Conservation (phyloP, 2,329 filamentous ascomycete species). For the Helminthosporium solani region DNA sequence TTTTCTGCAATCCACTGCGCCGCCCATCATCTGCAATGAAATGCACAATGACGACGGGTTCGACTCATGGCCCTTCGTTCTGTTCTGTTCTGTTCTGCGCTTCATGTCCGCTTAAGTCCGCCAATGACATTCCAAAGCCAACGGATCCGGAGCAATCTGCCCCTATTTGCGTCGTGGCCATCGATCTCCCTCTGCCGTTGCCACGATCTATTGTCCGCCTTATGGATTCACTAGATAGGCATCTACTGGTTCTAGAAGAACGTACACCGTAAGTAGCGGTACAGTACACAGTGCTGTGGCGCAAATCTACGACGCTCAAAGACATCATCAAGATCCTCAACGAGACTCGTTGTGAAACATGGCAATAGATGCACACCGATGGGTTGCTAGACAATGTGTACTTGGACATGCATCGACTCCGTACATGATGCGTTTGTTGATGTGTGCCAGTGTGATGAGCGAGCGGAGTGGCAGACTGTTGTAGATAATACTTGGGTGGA, state of each 20-base stretch:
- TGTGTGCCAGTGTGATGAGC: too few species aligned
- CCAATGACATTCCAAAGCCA: slow-evolving; percentile 13
- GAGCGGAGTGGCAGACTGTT: too few species aligned
- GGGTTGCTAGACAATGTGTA: too few species aligned
- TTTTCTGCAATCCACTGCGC: background rate
- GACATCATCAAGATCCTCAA: background rate
- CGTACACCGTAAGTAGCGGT: too few species aligned
- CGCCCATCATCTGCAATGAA: slow-evolving; percentile 12
- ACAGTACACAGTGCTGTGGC: slow-evolving; percentile 8
- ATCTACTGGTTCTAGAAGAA: slow-evolving; percentile 25
- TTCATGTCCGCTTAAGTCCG: slow-evolving; percentile 32
- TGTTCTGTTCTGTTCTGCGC: too few species aligned
- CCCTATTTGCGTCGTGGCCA: slow-evolving; percentile 18
- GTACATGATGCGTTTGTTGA: too few species aligned
- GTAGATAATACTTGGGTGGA: too few species aligned
- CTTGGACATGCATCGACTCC: too few species aligned
- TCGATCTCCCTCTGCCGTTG: slow-evolving; percentile 19
- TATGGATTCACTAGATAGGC: slow-evolving; percentile 12
- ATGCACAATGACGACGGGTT: slow-evolving; percentile 34
- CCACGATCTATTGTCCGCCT: slow-evolving; percentile 12
- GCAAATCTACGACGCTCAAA: slow-evolving; percentile 2
- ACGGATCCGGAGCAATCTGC: slow-evolving; percentile 12
- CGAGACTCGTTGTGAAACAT: too few species aligned
- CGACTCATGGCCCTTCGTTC: slow-evolving; percentile 11
- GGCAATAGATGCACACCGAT: too few species aligned